A percentile compares a stretch with the other conserved stretches of the same genome.
These are phyloP conservation scores for Stevia rebaudiana DNA, from an alignment of 140 eudicot species.

Conservation along the genomic window DNA sequence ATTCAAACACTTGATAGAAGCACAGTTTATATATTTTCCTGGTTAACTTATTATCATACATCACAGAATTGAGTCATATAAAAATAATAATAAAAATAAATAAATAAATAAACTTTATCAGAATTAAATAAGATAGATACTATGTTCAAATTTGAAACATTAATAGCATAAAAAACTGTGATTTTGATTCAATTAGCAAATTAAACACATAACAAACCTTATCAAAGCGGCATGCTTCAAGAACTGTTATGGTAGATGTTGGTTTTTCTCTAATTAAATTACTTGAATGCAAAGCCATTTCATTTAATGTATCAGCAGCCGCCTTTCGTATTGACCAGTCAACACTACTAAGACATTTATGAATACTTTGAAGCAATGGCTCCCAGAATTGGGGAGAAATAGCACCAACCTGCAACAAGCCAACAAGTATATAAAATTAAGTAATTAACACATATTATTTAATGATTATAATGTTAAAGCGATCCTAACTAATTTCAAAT, in stretches of 20 bases:
- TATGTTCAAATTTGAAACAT: not conserved
- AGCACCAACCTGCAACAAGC: constrained; percentile 72
- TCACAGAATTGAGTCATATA: not conserved
- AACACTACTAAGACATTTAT: constrained; percentile 62
- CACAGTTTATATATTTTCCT: not conserved
- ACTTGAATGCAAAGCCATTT: constrained; percentile 58
- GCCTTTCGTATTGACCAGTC: constrained; percentile 98
- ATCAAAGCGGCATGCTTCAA: constrained; percentile 85
- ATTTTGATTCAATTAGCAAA: constrained; percentile 2
- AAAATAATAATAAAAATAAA: not conserved
- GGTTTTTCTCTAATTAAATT: constrained; percentile 48
- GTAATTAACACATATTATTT: too few relatives aligned
- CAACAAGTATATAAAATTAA: constrained; percentile 22
- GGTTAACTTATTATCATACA: not conserved
- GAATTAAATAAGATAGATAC: not conserved
- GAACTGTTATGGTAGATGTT: constrained; percentile 52
- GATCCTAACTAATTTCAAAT: not conserved
- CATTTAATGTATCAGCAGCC: constrained; percentile 77
- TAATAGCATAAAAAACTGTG: not conserved
- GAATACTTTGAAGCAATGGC: constrained; percentile 69
- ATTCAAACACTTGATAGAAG: not conserved
- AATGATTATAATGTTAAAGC: not conserved
- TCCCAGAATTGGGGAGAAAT: constrained; percentile 73
- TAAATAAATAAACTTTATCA: not conserved
- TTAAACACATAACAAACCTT: constrained; percentile 42